Evolutionary conservation across 1,284 basidiomycete genomes (phyloP).

Genomic region (Trichosporon asahii): DNA sequence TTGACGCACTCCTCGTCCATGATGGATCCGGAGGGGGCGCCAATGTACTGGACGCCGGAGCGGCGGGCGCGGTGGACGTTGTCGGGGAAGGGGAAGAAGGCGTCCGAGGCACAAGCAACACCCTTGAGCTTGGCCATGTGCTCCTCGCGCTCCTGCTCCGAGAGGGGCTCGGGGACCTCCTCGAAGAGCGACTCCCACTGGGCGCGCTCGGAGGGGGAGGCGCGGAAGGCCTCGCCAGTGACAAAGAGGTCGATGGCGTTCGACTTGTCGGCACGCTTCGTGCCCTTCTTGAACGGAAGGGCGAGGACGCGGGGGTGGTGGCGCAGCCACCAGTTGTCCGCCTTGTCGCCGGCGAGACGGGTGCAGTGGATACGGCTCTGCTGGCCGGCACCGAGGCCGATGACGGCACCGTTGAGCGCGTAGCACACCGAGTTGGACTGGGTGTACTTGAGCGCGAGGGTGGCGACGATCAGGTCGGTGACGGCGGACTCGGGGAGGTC

Average conservation of each 20-base stretch:
- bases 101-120: conserved; percentile 91
- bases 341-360: conserved; percentile 91
- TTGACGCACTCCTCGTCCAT: conserved; percentile 96
- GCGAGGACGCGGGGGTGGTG: conserved; percentile 80
- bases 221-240: conserved; percentile 72
- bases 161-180: conserved; percentile 65
- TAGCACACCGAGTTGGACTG: conserved; percentile 99
- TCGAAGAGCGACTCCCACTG: conserved; percentile 94
- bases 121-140: conserved; percentile 72
- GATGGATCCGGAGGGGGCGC: conserved; percentile 90
- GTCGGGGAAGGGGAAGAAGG: conserved; percentile 99
- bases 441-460: conserved; percentile 95
- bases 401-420: conserved; percentile 84
- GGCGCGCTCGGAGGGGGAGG: conserved; percentile 75
- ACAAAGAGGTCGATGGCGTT: conserved; percentile 98
- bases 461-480: conserved; percentile 88
- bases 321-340: conserved; percentile 99
- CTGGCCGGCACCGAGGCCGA: conserved; percentile 96
- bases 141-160: conserved; percentile 66
- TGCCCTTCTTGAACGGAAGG: conserved; percentile 85
- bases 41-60: conserved; percentile 88
- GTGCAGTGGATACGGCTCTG: conserved; percentile 99
- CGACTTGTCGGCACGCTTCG: conserved; percentile 92
- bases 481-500: conserved; percentile 69
- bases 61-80: conserved; percentile 91